phyloP scores from a whole-genome alignment of 164 flowering plant genomes.

The Platanus orientalis region DNA sequence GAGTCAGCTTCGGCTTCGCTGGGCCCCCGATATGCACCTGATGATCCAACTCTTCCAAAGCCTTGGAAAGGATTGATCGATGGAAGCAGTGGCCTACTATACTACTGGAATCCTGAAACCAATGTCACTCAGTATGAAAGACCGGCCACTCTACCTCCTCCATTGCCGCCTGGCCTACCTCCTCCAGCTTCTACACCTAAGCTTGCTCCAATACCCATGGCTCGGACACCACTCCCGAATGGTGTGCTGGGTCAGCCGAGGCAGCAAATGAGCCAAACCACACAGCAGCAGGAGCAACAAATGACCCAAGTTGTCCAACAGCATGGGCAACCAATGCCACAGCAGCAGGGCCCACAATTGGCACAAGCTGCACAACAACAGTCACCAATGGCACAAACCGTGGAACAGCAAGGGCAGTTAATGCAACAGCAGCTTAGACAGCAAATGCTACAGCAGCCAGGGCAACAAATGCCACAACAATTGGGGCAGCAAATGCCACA shows the following conservation, averaged over 20 bases:
- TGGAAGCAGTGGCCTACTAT: conserved; percentile 61
- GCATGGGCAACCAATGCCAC: conserved; percentile 17
- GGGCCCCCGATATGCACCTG: conserved; percentile 84
- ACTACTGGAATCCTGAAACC: conserved; percentile 74
- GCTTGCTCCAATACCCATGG: conserved; percentile 36
- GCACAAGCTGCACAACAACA: conserved; percentile 16
- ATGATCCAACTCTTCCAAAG: conserved; percentile 78
- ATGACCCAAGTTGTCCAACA: conserved; percentile 29
- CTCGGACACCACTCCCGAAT: conserved; percentile 21
- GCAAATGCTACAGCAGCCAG: conserved; percentile 12
- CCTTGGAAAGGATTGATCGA: conserved; percentile 95
- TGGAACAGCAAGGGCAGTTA: conserved; percentile 15
- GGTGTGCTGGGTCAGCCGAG: no score
- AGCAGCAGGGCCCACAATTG: conserved; percentile 22
- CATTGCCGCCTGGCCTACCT: conserved; percentile 41
- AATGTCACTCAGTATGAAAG: conserved; percentile 69
- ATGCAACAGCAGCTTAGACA: conserved; percentile 19
- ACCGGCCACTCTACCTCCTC: conserved; percentile 37
- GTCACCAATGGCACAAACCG: conserved; percentile 17
- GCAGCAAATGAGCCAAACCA: conserved; percentile 20
- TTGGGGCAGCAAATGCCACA: conserved; percentile 25
- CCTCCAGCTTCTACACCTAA: conserved; percentile 35
- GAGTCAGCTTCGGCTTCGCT: conserved; percentile 44
- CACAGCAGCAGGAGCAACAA: conserved; percentile 31
- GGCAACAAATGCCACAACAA: not conserved